Conservation (phyloP, 257 asterid species). For the Nicotiana undulata region DNA sequence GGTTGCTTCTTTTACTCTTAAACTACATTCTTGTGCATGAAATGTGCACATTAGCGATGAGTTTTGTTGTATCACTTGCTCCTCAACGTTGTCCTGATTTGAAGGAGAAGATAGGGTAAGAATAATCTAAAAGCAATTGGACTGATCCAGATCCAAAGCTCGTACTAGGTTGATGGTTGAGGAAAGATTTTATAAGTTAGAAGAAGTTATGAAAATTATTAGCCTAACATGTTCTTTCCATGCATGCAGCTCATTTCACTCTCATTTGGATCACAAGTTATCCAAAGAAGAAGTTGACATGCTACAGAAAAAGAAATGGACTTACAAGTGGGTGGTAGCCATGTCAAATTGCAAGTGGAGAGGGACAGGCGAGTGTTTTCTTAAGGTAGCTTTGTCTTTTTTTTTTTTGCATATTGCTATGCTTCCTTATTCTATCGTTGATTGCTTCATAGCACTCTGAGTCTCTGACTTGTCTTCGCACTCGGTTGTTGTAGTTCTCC, state of each 20-base stretch:
- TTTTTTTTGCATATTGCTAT: not conserved
- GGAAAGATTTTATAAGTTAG: not conserved
- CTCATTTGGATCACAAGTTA: conserved; percentile 57
- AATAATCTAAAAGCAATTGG: not conserved
- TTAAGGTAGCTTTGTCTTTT: conserved; percentile 42
- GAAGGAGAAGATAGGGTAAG: not conserved
- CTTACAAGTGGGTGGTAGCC: conserved; percentile 60
- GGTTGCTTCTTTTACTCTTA: no score
- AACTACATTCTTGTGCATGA: no score
- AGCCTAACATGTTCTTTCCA: conserved; percentile 1
- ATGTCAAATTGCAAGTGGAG: conserved; percentile 67
- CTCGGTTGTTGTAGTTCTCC: not conserved
- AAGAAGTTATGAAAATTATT: not conserved
- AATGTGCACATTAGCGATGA: not conserved
- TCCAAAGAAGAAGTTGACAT: conserved; percentile 40
- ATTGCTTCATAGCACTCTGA: not conserved
- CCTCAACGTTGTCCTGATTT: not conserved
- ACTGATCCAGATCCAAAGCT: not conserved
- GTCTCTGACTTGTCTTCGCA: not conserved
- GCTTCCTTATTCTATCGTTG: not conserved
- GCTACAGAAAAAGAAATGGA: conserved; percentile 53
- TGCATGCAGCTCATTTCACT: conserved; percentile 54
- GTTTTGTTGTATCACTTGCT: not conserved
- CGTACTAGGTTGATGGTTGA: not conserved
- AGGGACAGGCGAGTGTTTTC: conserved; percentile 67